These are phyloP conservation scores for Rhamnella rubrinervis DNA, from an alignment of 331 rosid species.

Conservation along the genomic window DNA sequence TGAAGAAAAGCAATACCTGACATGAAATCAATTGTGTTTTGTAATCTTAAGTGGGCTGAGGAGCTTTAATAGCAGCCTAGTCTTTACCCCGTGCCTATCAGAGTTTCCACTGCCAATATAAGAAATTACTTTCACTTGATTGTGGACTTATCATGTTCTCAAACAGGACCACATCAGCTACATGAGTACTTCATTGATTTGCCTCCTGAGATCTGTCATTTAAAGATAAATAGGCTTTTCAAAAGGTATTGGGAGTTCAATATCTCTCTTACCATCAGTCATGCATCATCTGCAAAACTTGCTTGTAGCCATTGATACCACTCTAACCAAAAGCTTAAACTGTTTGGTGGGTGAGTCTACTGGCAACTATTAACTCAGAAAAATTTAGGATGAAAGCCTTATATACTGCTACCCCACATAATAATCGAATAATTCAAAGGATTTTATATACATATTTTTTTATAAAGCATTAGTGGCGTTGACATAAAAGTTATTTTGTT, in stretches of 20 bases:
- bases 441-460: too few relatives aligned
- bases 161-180: conserved; percentile 58
- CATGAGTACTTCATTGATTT: conserved; percentile 59
- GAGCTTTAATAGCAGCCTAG: background rate
- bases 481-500: too few relatives aligned
- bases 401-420: too few relatives aligned
- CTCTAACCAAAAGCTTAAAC: too few relatives aligned
- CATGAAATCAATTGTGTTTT: background rate
- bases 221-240: conserved; percentile 88
- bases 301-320: conserved; percentile 72
- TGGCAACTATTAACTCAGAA: too few relatives aligned
- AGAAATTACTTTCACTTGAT: conserved; percentile 6
- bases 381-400: too few relatives aligned
- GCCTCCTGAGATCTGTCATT: conserved; percentile 88
- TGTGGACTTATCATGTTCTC: conserved; percentile 22
- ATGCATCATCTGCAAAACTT: conserved; percentile 96
- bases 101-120: background rate
- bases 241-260: conserved; percentile 89
- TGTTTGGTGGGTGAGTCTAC: too few relatives aligned
- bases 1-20: background rate
- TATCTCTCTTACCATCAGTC: conserved; percentile 87
- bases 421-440: too few relatives aligned
- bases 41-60: conserved; percentile 3
- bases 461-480: too few relatives aligned
- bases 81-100: too few relatives aligned